Base-by-base conservation (phyloP, 2,329 filamentous ascomycete species). In the Phialocephala sp. region DNA sequence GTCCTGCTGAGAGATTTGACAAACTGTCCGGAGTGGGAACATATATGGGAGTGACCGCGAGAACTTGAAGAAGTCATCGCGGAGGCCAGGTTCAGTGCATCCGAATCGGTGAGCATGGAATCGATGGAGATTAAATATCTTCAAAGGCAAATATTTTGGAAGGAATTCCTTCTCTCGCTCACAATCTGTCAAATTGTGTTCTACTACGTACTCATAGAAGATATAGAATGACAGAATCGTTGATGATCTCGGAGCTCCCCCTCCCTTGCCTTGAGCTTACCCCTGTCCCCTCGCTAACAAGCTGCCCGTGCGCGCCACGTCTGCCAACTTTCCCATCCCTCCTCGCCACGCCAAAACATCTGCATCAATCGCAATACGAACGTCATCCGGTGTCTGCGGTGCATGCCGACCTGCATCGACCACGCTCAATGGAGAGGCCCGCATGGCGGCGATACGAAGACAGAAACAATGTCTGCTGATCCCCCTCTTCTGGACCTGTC, bases 291-390 rank as follows among this genome's bases (percentile, higher is more conserved):
- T 50, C 45, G 18, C n/a, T 50, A n/a, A n/a, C 45, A 12, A 4
- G 45, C 45, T 24, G 11, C 27, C 27, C 27, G 27, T 32, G n/a
- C 15, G 41, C 47, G 6, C 47, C 47, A 43, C 45, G 35, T 39
- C 59, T 66, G 65, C 65, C 65, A 66, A 66, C 61, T 45, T 66
- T 60, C 32, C 37, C 15, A 9, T 56, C 24, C 59, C 55, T 32
- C 36, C 9, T 41, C 39, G 37, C 54, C 35, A 43, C 60, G 20
- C 24, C 41, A 39, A 43, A 58, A 43, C 27, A 47, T 35, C 24
- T 37, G 18, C 59, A 32, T 36, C 41, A 4, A 18, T 22, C n/a
- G n/a, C 41, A 43, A 43, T 43, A 50, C 43, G 32, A 61, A 64
- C 61, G 65, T 66, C 65, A 66, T 66, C 27, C 27, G 41, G 11